phyloP scores from a whole-genome alignment of 2,329 filamentous ascomycete genomes.

The Cryphonectria parasitica region DNA sequence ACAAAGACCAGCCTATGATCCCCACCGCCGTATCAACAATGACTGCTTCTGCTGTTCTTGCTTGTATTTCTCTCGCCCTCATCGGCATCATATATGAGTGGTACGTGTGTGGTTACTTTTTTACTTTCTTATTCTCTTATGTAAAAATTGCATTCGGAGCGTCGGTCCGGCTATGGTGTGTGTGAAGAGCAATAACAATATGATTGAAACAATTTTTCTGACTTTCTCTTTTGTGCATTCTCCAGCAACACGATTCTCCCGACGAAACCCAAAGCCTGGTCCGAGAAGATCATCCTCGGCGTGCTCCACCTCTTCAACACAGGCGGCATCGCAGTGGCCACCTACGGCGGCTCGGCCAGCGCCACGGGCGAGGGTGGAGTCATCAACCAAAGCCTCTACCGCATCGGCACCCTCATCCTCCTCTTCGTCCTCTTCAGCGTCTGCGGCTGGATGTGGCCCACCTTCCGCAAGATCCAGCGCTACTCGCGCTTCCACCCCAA shows the following conservation, averaged over 20 bases:
- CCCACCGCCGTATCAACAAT: conserved; percentile 35
- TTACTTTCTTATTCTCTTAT: too few species aligned
- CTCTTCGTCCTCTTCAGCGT: conserved; percentile 32
- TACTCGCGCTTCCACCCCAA: conserved; percentile 27
- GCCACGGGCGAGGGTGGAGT: conserved; percentile 28
- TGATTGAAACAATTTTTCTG: too few species aligned
- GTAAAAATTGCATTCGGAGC: too few species aligned
- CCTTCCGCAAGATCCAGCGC: conserved; percentile 27
- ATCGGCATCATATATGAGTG: conserved; percentile 36
- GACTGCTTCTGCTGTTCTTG: conserved; percentile 36
- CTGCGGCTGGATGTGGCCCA: conserved; percentile 34
- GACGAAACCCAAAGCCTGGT: conserved; percentile 13
- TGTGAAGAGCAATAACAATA: too few species aligned
- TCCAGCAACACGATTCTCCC: conserved; percentile 24
- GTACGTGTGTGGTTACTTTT: conserved; percentile 30
- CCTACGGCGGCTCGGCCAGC: conserved; percentile 31
- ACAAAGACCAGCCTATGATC: conserved; percentile 30
- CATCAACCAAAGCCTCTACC: conserved; percentile 27
- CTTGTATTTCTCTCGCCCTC: conserved; percentile 19
- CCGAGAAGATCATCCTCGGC: conserved; percentile 33
- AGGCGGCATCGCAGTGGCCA: conserved; percentile 30
- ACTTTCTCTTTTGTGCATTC: background rate
- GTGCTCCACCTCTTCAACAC: conserved; percentile 34
- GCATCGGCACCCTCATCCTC: conserved; percentile 33
- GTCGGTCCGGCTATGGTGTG: too few species aligned